These are phyloP conservation scores for Botryotinia calthae DNA, from an alignment of 2,329 filamentous ascomycete species.

Conservation along the genomic window DNA sequence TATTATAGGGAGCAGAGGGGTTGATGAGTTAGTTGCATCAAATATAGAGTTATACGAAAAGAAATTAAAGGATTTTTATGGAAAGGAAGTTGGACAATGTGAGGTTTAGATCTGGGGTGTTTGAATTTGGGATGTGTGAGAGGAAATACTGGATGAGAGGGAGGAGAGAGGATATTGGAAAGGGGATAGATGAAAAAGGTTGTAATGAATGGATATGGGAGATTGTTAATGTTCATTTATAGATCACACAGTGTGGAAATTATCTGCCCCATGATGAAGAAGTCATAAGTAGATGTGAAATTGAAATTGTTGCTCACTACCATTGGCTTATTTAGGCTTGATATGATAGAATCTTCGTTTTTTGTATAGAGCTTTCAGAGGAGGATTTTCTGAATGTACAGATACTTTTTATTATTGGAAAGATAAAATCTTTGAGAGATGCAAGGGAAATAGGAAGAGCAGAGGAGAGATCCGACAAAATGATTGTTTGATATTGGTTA, in stretches of 20 bases:
- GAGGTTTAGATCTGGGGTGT: not conserved
- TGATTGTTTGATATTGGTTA: not conserved
- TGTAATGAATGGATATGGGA: not conserved
- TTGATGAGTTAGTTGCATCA: not conserved
- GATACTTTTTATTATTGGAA: not conserved
- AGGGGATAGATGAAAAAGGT: not conserved
- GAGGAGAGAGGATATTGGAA: not conserved
- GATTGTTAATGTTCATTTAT: not conserved
- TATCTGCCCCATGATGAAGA: not conserved
- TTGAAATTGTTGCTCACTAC: not conserved
- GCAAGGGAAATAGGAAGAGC: not conserved
- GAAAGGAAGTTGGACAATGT: not conserved
- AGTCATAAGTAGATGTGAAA: not conserved
- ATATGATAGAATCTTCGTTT: rapidly evolving
- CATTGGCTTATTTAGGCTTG: not conserved
- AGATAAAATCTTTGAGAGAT: not conserved
- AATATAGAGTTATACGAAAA: not conserved
- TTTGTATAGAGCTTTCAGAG: not conserved
- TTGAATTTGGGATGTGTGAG: not conserved
- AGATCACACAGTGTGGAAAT: not conserved
- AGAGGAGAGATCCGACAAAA: not conserved
- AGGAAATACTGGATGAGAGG: not conserved
- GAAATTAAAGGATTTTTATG: not conserved
- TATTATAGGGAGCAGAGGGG: not conserved
- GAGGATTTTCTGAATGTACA: not conserved